Evolutionary conservation across 768 basidiomycete species (phyloP).

Genomic region (Lyophyllum atratum): DNA sequence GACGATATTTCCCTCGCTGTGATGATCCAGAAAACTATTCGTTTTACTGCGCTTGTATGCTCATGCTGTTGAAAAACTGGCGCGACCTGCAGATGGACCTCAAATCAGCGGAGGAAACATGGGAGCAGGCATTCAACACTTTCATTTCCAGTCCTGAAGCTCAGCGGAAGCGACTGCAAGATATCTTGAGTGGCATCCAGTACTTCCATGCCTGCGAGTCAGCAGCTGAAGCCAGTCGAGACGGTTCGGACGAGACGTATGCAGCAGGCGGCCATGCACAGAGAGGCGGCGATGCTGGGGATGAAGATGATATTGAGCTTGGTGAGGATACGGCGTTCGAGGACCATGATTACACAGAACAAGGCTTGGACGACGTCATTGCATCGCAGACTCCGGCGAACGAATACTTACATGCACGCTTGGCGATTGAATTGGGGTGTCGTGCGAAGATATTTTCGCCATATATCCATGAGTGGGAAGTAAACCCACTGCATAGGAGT

Average conservation of each 20-base stretch:
- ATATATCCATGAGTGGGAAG: not conserved
- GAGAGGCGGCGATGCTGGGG: not conserved
- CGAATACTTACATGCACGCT: not conserved
- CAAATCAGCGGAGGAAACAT: conserved; percentile 17
- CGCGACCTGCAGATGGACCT: conserved; percentile 25
- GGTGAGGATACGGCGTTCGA: not conserved
- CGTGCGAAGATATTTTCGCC: not conserved
- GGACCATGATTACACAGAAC: not conserved
- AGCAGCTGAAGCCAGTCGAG: not conserved
- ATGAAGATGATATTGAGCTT: not conserved
- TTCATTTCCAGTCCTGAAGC: conserved; percentile 1
- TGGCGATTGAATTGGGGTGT: not conserved
- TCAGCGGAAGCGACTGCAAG: not conserved
- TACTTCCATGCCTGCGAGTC: not conserved
- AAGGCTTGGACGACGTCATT: not conserved
- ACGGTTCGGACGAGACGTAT: not conserved
- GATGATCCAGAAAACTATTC: conserved; percentile 22
- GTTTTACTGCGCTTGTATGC: conserved; percentile 33
- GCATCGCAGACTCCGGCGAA: not conserved
- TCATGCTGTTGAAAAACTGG: conserved; percentile 42
- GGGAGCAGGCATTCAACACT: conserved; percentile 18
- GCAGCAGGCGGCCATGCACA: not conserved
- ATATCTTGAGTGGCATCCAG: not conserved
- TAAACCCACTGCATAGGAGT: not conserved
- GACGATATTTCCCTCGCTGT: conserved; percentile 30